Evolutionary conservation across 495 filamentous ascomycete species (phyloP).

Genomic region (Lepraria neglecta): DNA sequence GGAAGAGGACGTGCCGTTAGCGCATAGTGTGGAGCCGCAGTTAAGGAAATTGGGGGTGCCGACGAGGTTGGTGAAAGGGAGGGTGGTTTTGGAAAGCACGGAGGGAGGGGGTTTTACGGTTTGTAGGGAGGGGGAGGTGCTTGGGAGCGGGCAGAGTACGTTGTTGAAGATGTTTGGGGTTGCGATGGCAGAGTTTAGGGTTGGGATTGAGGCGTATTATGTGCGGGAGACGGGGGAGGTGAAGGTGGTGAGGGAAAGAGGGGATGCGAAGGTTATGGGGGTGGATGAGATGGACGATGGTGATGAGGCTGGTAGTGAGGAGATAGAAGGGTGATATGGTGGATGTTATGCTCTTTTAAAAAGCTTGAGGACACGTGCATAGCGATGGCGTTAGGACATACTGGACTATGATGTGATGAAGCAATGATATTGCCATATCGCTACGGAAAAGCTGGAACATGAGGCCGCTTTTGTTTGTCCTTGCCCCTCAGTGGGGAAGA

Average conservation of each 20-base stretch:
- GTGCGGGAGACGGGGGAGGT: slow-evolving; percentile 39
- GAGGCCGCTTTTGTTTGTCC: slow-evolving; percentile 13
- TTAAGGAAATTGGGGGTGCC: slow-evolving; percentile 82
- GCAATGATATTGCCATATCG: background rate
- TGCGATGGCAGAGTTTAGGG: slow-evolving; percentile 78
- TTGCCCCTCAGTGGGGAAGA: background rate
- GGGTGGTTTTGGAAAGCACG: slow-evolving; percentile 70
- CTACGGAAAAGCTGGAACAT: slow-evolving; percentile 17
- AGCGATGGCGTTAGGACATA: slow-evolving; percentile 18
- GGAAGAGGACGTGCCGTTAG: slow-evolving; percentile 77
- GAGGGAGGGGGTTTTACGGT: slow-evolving; percentile 53
- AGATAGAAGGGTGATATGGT: slow-evolving; percentile 2
- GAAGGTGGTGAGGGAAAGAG: slow-evolving; percentile 55
- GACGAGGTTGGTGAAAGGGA: slow-evolving; percentile 78
- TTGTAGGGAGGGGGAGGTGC: slow-evolving; percentile 70
- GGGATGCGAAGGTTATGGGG: slow-evolving; percentile 33
- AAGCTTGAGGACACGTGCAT: background rate
- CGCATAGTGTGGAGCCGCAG: slow-evolving; percentile 81
- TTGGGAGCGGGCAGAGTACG: slow-evolving; percentile 85
- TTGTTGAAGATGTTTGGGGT: slow-evolving; percentile 91
- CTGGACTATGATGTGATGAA: background rate
- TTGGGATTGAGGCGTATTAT: slow-evolving; percentile 64
- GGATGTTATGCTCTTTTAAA: background rate
- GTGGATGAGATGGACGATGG: slow-evolving; percentile 30
- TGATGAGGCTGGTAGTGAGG: slow-evolving; percentile 37